Conservation (phyloP, 1,139 yeast species). For the Dujonia santamariae region DNA sequence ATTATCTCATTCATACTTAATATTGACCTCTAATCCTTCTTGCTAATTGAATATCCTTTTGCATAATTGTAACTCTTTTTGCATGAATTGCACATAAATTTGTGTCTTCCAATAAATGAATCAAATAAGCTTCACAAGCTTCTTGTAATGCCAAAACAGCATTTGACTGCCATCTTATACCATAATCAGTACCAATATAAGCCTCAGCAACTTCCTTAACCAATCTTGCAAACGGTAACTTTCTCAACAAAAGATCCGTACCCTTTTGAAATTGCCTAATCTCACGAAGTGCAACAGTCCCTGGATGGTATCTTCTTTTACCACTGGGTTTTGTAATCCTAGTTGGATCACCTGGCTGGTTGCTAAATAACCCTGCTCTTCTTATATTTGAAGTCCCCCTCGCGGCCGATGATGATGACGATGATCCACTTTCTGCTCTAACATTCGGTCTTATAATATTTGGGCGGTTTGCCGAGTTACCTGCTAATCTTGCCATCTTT, state of each 20-base stretch:
- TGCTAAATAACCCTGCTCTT: constrained; percentile 41
- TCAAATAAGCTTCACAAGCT: constrained; percentile 86
- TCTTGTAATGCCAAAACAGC: constrained; percentile 90
- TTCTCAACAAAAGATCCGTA: constrained; percentile 73
- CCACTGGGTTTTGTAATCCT: constrained; percentile 15
- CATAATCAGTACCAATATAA: constrained; percentile 55
- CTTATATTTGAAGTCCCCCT: constrained; percentile 5
- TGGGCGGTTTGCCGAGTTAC: no score
- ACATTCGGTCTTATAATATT: no score
- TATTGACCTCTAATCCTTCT: constrained; percentile 74
- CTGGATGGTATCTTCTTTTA: constrained; percentile 64
- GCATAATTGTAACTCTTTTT: constrained; percentile 91
- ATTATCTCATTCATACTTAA: no score
- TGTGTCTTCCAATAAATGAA: constrained; percentile 85
- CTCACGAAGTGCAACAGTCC: constrained; percentile 73
- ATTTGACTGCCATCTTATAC: constrained; percentile 83
- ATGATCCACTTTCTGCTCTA: not conserved
- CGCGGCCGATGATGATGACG: not conserved
- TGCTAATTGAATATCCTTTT: constrained; percentile 88
- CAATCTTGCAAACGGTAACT: constrained; percentile 88
- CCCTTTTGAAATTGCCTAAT: constrained; percentile 75
- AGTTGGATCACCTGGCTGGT: constrained; percentile 51
- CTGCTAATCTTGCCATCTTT: no score
- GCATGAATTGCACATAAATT: constrained; percentile 91
- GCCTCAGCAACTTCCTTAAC: constrained; percentile 79